Conservation (phyloP, 2,329 filamentous ascomycete genomes). For the Sporothrix schenckii region DNA sequence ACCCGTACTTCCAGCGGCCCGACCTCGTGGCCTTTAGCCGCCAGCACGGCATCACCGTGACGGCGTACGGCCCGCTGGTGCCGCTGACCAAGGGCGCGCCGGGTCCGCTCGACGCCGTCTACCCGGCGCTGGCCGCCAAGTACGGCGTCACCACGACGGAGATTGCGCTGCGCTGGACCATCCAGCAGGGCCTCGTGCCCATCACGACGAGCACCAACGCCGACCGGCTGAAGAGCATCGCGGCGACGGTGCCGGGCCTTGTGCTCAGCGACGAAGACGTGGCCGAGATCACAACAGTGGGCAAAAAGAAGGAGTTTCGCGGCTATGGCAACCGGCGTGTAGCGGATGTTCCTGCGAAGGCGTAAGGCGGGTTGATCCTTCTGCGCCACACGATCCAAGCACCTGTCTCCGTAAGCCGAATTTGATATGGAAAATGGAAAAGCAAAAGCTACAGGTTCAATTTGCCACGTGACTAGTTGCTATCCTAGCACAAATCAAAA, state of each 20-base stretch:
- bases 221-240: conserved; percentile 58
- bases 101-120: conserved; percentile 57
- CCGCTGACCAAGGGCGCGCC: conserved; percentile 52
- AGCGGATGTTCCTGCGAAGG: background rate
- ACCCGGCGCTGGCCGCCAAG: conserved; percentile 56
- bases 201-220: conserved; percentile 63
- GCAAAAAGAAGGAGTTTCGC: conserved; percentile 62
- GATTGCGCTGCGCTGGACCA: conserved; percentile 59
- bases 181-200: conserved; percentile 61
- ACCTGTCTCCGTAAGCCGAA: no score
- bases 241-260: conserved; percentile 54
- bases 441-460: no score
- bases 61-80: conserved; percentile 59
- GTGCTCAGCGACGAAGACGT: conserved; percentile 63
- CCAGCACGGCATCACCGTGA: conserved; percentile 58
- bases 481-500: no score
- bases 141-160: conserved; percentile 60
- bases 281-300: conserved; percentile 57
- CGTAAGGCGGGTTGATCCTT: no score
- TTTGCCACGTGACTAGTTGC: no score
- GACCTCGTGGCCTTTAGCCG: conserved; percentile 60
- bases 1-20: conserved; percentile 71
- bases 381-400: no score
- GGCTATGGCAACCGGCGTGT: conserved; percentile 55
- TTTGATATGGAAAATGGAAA: no score